Conservation (phyloP, 495 filamentous ascomycete species). For the Rostrohypoxylon terebratum region DNA sequence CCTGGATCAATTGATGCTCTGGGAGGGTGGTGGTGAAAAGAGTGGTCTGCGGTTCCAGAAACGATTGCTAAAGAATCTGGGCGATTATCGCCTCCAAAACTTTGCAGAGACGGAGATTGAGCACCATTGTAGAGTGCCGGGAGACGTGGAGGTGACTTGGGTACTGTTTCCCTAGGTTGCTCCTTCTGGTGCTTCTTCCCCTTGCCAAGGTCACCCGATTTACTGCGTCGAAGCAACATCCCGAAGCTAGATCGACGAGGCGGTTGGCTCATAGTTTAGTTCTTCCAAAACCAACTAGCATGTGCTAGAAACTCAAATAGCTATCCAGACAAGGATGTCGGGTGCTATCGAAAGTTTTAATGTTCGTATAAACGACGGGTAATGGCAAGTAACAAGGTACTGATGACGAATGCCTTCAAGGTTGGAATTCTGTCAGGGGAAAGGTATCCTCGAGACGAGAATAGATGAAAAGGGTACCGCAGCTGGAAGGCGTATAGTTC, state of each 20-base stretch:
- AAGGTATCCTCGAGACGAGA: constrained; percentile 23
- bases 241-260: constrained; percentile 67
- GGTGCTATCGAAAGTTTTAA: constrained; percentile 22
- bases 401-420: constrained; percentile 22
- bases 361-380: neutral
- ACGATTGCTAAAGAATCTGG: constrained; percentile 74
- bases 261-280: constrained; percentile 58
- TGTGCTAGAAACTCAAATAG: constrained; percentile 35
- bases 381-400: constrained; percentile 31
- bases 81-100: constrained; percentile 79
- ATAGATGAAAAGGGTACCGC: constrained; percentile 21
- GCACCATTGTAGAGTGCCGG: constrained; percentile 75
- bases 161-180: constrained; percentile 72
- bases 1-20: constrained; percentile 51
- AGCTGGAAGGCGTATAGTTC: constrained; percentile 7
- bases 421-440: constrained; percentile 7
- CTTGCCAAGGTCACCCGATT: constrained; percentile 77
- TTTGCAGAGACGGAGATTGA: constrained; percentile 68
- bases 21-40: constrained; percentile 48
- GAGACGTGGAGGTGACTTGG: constrained; percentile 80
- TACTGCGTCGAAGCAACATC: constrained; percentile 81
- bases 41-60: constrained; percentile 62
- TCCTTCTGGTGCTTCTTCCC: constrained; percentile 74
- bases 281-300: constrained; percentile 27
- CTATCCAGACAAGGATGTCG: constrained; percentile 22